Conservation (phyloP, 2,329 filamentous ascomycete species). For the Penicillium sp. region DNA sequence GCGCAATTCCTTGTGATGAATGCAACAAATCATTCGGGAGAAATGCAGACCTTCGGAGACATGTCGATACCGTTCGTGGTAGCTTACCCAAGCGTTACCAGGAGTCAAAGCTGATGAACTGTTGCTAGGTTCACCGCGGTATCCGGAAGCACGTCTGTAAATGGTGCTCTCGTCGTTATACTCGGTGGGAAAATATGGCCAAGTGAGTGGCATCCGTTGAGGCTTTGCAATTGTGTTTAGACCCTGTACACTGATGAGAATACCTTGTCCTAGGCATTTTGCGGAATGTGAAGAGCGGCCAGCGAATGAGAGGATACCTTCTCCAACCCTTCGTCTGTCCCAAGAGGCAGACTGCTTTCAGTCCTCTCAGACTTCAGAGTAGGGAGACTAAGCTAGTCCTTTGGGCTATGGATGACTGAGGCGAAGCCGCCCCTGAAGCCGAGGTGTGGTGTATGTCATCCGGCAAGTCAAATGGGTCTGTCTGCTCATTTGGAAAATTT, state of each 20-base stretch:
- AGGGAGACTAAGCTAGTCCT: not conserved
- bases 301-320: not conserved
- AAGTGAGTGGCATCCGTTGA: conserved; percentile 15
- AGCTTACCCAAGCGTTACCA: not conserved
- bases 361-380: not conserved
- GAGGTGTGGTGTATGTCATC: not conserved
- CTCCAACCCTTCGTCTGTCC: not conserved
- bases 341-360: not conserved
- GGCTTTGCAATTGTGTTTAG: not conserved
- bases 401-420: not conserved
- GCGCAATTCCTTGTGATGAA: conserved; percentile 69
- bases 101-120: conserved; percentile 2
- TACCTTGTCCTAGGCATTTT: conserved; percentile 10
- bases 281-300: conserved; percentile 9
- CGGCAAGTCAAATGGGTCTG: not conserved
- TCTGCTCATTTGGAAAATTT: conserved; percentile 1
- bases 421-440: not conserved
- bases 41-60: conserved; percentile 73
- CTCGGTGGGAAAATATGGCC: conserved; percentile 19
- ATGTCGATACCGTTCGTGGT: conserved; percentile 56
- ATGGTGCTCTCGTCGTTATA: conserved; percentile 21
- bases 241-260: not conserved
- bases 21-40: conserved; percentile 80
- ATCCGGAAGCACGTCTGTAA: conserved; percentile 23
- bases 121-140: conserved; percentile 18